These are phyloP conservation scores for Pseudogymnoascus sp. DNA, from an alignment of 2,329 filamentous ascomycete genomes.

Conservation along the genomic window DNA sequence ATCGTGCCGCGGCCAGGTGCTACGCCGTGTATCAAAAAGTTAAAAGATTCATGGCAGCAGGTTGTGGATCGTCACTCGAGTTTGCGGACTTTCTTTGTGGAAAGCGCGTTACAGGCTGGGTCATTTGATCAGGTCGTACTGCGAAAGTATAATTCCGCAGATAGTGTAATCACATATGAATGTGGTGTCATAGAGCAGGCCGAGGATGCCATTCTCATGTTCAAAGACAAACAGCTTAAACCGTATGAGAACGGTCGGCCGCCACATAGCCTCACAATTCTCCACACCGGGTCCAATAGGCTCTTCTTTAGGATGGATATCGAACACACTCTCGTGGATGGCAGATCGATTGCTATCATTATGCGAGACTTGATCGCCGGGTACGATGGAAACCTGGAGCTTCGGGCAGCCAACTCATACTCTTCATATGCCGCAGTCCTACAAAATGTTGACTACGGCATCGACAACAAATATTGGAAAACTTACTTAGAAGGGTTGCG, in stretches of 20 bases:
- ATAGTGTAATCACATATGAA: not conserved
- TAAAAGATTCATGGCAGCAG: slow-evolving; percentile 18
- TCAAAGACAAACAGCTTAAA: slow-evolving; percentile 10
- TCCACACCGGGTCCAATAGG: slow-evolving; percentile 32
- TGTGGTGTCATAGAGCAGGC: not conserved
- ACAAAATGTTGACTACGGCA: slow-evolving; percentile 32
- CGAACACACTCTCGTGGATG: slow-evolving; percentile 43
- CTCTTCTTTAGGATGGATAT: slow-evolving; percentile 40
- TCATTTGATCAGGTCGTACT: slow-evolving; percentile 25
- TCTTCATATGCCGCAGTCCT: slow-evolving; percentile 26
- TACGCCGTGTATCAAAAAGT: slow-evolving; percentile 23
- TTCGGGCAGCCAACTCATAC: slow-evolving; percentile 8
- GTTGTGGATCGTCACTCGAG: slow-evolving; percentile 25
- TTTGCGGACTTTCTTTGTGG: slow-evolving; percentile 26
- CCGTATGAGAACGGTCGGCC: slow-evolving; percentile 18
- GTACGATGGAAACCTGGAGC: slow-evolving; percentile 33
- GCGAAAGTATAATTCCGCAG: not conserved
- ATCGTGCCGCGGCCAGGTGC: slow-evolving; percentile 16
- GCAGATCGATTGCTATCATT: slow-evolving; percentile 39
- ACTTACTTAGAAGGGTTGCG: slow-evolving; percentile 22
- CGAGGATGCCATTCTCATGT: not conserved
- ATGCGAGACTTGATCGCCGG: slow-evolving; percentile 37
- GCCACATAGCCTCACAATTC: slow-evolving; percentile 40
- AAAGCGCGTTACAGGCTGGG: slow-evolving; percentile 15
- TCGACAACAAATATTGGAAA: slow-evolving; percentile 27